phyloP scores from a whole-genome alignment of 2,329 filamentous ascomycete genomes.

The Sporothrix curviconia region DNA sequence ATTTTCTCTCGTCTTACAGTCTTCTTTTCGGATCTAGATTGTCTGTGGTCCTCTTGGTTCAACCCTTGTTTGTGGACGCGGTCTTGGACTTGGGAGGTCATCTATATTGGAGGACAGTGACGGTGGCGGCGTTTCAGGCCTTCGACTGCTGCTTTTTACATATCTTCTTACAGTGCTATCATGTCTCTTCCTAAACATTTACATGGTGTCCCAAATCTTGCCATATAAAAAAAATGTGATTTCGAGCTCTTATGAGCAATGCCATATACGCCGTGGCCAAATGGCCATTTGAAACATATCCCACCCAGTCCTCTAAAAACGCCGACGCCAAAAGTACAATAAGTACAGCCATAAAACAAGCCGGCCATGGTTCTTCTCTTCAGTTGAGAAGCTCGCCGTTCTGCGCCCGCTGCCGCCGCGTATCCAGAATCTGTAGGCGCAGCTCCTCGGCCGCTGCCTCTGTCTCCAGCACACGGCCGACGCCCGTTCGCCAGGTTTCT shows the following conservation, averaged over 20 bases:
- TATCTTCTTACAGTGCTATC: not conserved
- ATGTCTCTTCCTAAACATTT: not conserved
- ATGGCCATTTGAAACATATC: not conserved
- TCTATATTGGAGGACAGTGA: not conserved
- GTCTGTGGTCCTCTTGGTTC: not conserved
- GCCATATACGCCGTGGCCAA: not conserved
- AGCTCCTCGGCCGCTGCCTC: constrained; percentile 76
- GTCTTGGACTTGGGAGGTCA: not conserved
- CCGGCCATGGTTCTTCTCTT: no score
- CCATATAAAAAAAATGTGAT: no score
- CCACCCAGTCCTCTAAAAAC: not conserved
- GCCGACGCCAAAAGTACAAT: no score
- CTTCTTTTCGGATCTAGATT: not conserved
- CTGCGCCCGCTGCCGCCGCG: constrained; percentile 39
- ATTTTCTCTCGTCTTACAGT: no score
- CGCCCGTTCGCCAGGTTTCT: constrained; percentile 69
- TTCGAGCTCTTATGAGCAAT: not conserved
- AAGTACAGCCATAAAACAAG: no score
- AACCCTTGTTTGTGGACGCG: not conserved
- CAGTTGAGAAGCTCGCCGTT: no score
- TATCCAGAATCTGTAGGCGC: constrained; percentile 58
- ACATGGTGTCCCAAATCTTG: no score
- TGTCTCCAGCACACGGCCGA: constrained; percentile 76
- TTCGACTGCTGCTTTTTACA: not conserved
- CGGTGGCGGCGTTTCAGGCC: not conserved